Evolutionary conservation across 169 alveolate genomes (phyloP).

Genomic region (Plasmodium chabaudi): DNA sequence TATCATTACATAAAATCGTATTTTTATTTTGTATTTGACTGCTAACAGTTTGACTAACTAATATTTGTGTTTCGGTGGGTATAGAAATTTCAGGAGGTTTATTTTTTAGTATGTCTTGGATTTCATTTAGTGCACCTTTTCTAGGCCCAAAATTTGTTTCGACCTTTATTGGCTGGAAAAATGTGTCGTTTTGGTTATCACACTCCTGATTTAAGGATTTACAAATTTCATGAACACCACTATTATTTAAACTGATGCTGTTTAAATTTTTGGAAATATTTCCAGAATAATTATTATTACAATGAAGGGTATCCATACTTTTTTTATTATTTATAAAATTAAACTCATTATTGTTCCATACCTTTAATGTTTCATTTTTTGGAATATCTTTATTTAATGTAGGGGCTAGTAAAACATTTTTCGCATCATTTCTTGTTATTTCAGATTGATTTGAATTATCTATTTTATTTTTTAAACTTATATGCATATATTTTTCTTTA

Average conservation of each 20-base stretch:
- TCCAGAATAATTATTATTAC: neutral
- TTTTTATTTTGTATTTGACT: neutral
- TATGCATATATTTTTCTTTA: constrained; percentile 66
- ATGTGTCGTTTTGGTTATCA: constrained; percentile 9
- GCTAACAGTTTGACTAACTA: neutral
- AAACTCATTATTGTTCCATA: neutral
- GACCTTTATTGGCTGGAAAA: constrained; percentile 20
- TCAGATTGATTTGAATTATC: neutral
- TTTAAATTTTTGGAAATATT: neutral
- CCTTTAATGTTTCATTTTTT: neutral
- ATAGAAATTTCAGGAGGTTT: neutral
- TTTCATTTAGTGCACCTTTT: neutral
- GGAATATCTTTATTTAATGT: constrained; percentile 7
- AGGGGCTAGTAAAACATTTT: neutral
- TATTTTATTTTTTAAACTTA: constrained; percentile 43
- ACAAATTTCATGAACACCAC: constrained; percentile 18
- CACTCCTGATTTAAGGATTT: constrained; percentile 2
- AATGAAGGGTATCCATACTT: neutral
- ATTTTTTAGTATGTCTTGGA: neutral
- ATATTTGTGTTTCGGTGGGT: neutral
- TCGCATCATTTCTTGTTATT: neutral
- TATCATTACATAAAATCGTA: neutral
- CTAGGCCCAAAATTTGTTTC: neutral
- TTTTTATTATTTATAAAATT: neutral
- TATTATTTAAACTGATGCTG: constrained; percentile 15